Evolutionary conservation across 176 grass and related monocot species (phyloP).

Genomic region (Zizania latifolia): DNA sequence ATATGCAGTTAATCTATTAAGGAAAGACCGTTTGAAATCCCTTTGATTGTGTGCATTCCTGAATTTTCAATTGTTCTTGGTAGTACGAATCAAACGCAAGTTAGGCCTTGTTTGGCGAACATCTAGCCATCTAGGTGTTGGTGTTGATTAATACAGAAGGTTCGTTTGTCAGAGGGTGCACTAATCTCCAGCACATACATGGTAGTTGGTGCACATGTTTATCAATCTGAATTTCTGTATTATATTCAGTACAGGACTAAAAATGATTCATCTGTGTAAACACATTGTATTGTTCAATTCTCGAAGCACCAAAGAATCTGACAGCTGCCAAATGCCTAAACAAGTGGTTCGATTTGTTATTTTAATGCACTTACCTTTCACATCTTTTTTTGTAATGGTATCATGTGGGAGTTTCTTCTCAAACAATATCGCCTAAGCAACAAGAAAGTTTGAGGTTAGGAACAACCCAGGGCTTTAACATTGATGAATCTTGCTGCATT

Average conservation of each 20-base stretch:
- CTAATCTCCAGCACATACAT: not conserved
- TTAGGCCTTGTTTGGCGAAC: not conserved
- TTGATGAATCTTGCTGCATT: slow-evolving; percentile 6
- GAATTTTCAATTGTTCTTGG: slow-evolving; percentile 25
- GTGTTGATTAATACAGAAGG: slow-evolving; percentile 7
- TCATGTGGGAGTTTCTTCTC: slow-evolving; percentile 23
- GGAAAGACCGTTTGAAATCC: not conserved
- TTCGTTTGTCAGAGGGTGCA: slow-evolving; percentile 12
- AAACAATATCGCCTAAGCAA: slow-evolving; percentile 7
- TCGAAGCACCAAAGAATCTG: slow-evolving; percentile 32
- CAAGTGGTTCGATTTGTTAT: slow-evolving; percentile 5
- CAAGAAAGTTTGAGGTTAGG: not conserved
- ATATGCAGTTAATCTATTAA: not conserved
- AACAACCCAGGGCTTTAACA: not conserved
- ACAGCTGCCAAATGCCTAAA: slow-evolving; percentile 40
- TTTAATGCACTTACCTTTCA: not conserved
- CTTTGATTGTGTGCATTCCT: not conserved
- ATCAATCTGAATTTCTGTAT: not conserved
- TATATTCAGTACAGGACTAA: not conserved
- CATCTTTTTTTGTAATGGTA: slow-evolving; percentile 16
- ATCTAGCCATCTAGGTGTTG: not conserved
- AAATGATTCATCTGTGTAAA: slow-evolving; percentile 15
- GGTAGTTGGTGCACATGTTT: slow-evolving; percentile 6
- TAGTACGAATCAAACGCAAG: not conserved
- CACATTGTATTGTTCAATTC: not conserved